Evolutionary conservation across 2,329 filamentous ascomycete genomes (phyloP).

Genomic region (Fonsecaea pugnacius): DNA sequence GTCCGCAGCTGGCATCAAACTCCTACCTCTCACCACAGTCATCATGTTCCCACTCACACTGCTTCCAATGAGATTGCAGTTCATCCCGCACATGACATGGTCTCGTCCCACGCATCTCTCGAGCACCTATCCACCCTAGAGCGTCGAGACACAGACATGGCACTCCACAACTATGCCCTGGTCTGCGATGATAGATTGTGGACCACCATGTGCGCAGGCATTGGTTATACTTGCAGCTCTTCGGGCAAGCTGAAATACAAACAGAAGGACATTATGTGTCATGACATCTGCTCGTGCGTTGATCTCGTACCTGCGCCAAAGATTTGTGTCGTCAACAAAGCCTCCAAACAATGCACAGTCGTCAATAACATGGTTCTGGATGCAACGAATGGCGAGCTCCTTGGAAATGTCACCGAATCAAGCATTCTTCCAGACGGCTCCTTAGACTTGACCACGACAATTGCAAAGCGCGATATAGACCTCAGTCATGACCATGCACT

Average conservation of each 20-base stretch:
- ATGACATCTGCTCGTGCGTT: not conserved
- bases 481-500: conserved; percentile 2
- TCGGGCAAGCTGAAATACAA: not conserved
- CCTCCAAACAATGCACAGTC: not conserved
- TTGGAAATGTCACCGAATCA: conserved; percentile 3
- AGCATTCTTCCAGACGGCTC: conserved; percentile 6
- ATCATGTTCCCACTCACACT: conserved; percentile 4
- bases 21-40: not conserved
- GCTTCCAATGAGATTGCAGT: not conserved
- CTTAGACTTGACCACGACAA: conserved; percentile 1
- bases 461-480: not conserved
- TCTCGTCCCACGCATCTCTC: not conserved
- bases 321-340: not conserved
- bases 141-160: not conserved
- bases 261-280: not conserved
- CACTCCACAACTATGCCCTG: conserved; percentile 8
- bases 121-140: not conserved
- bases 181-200: conserved; percentile 7
- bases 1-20: not conserved
- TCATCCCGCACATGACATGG: not conserved
- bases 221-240: conserved; percentile 2
- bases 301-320: conserved; percentile 1
- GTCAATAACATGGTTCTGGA: not conserved
- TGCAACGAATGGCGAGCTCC: not conserved
- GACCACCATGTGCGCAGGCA: conserved; percentile 1